Base-by-base conservation (phyloP, 352 stramenopile genomes). In the Pythium scleroteichum region DNA sequence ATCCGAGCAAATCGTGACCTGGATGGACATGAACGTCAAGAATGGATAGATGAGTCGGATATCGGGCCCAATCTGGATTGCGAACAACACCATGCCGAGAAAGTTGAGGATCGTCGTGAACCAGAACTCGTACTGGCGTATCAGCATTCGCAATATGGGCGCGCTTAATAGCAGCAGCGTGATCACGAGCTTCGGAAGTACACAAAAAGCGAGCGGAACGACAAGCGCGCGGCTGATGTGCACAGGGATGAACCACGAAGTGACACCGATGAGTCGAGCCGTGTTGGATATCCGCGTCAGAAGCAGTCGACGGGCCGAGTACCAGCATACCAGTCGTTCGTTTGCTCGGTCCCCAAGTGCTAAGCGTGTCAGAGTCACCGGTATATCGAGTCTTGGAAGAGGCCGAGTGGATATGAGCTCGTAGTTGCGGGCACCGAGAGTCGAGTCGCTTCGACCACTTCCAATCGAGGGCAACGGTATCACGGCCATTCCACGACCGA, bases 121-220 rank as follows among this genome's bases (percentile, higher is more conserved):
- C 41, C 59, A 66, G 23, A 66, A 66, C 42, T 66, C 59, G 59
- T 66, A 66, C n/a, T 66, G 59, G 17, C 12, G 23, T 16, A 61
- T 54, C 16, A 66, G 59, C 19, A 66, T 24, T 0, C 59, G 51
- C 16, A 65, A 33, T 22, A 65, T 65, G 17, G 49, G 58, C n/a
- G 33, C 27, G 33, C 45, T 65, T 1, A 65, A 38, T n/a, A 54
- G 16, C 9, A 53, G 8, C 29, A 59, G 39, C 12, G 48, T 59
- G n/a, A 26, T 33, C 5, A 59, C 22, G 29, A 65, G 48, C 32
- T 53, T 53, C 20, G 58, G 58, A 8, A 65, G 19, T 1, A 29
- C 58, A 23, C 42, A 47, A 14, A 59, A n/a, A 3, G 47, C 20
- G 8, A 53, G 19, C 19, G 48, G 39, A 39, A 59, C 22, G 8